These are phyloP conservation scores for Tulasnella sp. DNA, from an alignment of 768 basidiomycete genomes.

Conservation along the genomic window DNA sequence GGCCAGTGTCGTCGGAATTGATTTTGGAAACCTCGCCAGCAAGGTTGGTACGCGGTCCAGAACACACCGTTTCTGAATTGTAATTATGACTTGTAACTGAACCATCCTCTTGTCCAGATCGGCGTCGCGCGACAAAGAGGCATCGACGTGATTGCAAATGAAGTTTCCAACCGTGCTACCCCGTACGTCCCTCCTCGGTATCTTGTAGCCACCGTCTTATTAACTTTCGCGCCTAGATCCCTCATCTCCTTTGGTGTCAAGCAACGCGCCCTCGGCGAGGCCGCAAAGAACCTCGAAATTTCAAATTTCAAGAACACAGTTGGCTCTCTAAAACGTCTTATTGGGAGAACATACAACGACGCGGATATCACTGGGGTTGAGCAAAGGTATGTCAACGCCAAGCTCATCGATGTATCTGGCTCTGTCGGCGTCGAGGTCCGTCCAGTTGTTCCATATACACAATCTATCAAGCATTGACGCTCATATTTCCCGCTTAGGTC, in stretches of 20 bases:
- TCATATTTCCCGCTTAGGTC: slow-evolving; percentile 40
- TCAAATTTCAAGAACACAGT: slow-evolving; percentile 98
- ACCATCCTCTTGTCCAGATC: slow-evolving; percentile 52
- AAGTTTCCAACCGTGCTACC: slow-evolving; percentile 92
- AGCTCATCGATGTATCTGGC: slow-evolving; percentile 72
- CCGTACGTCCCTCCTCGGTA: slow-evolving; percentile 58
- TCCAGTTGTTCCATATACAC: slow-evolving; percentile 19
- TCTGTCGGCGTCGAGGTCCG: slow-evolving; percentile 76
- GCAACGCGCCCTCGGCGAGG: slow-evolving; percentile 82
- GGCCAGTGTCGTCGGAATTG: slow-evolving; percentile 84
- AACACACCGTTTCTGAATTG: too few relatives aligned
- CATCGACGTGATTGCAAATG: slow-evolving; percentile 97
- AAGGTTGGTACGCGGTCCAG: slow-evolving; percentile 51
- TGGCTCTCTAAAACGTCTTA: slow-evolving; percentile 80
- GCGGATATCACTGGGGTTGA: slow-evolving; percentile 72
- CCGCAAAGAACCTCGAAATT: slow-evolving; percentile 94
- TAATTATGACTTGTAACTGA: too few relatives aligned
- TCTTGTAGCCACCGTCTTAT: too few relatives aligned
- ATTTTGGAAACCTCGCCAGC: slow-evolving; percentile 81
- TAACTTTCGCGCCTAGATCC: slow-evolving; percentile 42
- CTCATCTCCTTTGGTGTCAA: slow-evolving; percentile 89
- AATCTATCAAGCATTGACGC: too few relatives aligned
- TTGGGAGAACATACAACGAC: slow-evolving; percentile 71
- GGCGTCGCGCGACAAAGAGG: slow-evolving; percentile 92
- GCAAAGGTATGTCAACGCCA: slow-evolving; percentile 82